A percentile compares a stretch with the other conserved stretches of the same genome.
These are phyloP conservation scores for Yamadazyma endophytica DNA, from an alignment of 805 yeast species.

Conservation along the genomic window DNA sequence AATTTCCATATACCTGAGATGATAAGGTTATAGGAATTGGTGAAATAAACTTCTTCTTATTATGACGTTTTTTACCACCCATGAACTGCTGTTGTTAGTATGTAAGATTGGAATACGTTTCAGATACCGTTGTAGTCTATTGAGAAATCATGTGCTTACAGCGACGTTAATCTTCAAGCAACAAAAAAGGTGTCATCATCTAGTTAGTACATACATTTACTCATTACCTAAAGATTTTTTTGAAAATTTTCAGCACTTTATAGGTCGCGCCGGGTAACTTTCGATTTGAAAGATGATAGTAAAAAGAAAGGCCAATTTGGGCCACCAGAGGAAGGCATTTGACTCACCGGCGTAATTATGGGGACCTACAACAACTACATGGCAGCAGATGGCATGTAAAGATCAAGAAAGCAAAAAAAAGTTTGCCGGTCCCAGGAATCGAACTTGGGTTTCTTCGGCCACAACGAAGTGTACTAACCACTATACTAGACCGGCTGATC, in stretches of 20 bases:
- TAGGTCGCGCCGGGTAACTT: neutral
- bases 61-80: constrained; percentile 14
- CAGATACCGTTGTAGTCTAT: constrained; percentile 99
- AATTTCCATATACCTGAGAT: constrained; percentile 29
- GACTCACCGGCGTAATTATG: no score
- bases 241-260: neutral
- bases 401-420: constrained; percentile 15
- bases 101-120: constrained; percentile 16
- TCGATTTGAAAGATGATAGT: no score
- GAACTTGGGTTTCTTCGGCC: constrained; percentile 50
- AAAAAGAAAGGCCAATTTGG: no score
- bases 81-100: constrained; percentile 9
- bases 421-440: constrained; percentile 49
- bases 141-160: constrained; percentile 75
- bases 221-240: no score
- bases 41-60: constrained; percentile 30
- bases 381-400: no score
- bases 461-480: constrained; percentile 48
- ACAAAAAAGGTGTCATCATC: constrained; percentile 16
- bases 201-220: no score
- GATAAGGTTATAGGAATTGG: constrained; percentile 57
- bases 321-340: no score
- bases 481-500: constrained; percentile 44
- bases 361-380: no score
- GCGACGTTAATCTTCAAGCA: constrained; percentile 21